Evolutionary conservation across 2,329 filamentous ascomycete species (phyloP).

Genomic region (Neonectria sp.): DNA sequence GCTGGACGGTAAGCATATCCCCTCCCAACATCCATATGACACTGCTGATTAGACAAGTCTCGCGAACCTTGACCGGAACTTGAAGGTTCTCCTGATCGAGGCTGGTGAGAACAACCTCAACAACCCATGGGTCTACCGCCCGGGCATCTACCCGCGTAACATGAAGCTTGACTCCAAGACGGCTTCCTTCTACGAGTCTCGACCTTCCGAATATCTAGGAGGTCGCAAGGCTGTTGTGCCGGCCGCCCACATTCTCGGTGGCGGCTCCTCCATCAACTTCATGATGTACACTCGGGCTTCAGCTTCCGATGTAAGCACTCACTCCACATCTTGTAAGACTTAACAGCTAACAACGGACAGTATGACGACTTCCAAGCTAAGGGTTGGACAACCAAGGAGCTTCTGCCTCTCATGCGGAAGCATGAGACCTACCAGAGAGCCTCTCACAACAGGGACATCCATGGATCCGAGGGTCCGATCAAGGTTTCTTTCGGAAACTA

Average conservation of each 20-base stretch:
- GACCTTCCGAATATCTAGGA: slow-evolving; percentile 79
- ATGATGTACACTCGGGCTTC: slow-evolving; percentile 67
- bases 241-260: slow-evolving; percentile 79
- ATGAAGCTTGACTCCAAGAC: slow-evolving; percentile 83
- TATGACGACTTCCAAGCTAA: slow-evolving; percentile 86
- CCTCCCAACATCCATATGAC: slow-evolving; percentile 49
- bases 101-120: slow-evolving; percentile 82
- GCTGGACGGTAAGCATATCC: slow-evolving; percentile 63
- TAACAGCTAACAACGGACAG: slow-evolving; percentile 59
- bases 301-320: slow-evolving; percentile 43
- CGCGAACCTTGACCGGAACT: slow-evolving; percentile 83
- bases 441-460: slow-evolving; percentile 75
- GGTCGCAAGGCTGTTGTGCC: slow-evolving; percentile 83
- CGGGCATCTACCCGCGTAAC: slow-evolving; percentile 83
- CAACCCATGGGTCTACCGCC: slow-evolving; percentile 84
- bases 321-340: not conserved
- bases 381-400: slow-evolving; percentile 84
- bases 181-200: slow-evolving; percentile 85
- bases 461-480: slow-evolving; percentile 85
- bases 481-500: slow-evolving; percentile 88
- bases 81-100: slow-evolving; percentile 79
- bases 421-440: slow-evolving; percentile 83
- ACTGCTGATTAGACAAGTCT: slow-evolving; percentile 61
- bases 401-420: slow-evolving; percentile 84
- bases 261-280: slow-evolving; percentile 83